Percentiles rank a stretch among this genome's conserved stretches.
Evolutionary conservation across 306 rosid species (phyloP).

Genomic region (Hippophae gyantsensis): DNA sequence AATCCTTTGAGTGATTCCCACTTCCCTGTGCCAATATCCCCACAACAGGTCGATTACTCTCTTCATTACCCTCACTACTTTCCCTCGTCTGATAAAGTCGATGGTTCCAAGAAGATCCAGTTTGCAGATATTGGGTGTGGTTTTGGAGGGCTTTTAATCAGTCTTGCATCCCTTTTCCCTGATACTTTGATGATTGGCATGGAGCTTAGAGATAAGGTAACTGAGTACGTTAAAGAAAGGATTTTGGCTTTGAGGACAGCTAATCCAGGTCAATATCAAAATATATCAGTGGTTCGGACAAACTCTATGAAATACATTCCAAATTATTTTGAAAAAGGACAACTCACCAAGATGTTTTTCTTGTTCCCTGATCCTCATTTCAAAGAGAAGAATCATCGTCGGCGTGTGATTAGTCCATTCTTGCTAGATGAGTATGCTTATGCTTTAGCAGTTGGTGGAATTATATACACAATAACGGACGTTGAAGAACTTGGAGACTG

Average conservation of each 20-base stretch:
- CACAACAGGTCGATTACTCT: conserved; percentile 61
- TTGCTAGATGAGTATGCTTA: conserved; percentile 90
- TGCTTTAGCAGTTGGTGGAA: conserved; percentile 63
- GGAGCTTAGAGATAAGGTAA: conserved; percentile 93
- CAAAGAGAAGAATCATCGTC: conserved; percentile 95
- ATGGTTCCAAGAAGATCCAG: conserved; percentile 43
- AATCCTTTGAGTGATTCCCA: conserved; percentile 96
- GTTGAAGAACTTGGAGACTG: conserved; percentile 97
- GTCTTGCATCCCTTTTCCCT: conserved; percentile 80
- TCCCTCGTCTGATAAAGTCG: conserved; percentile 36
- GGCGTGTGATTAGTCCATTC: conserved; percentile 75
- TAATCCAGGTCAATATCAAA: conserved; percentile 77
- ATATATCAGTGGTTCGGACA: conserved; percentile 76
- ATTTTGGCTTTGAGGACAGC: conserved; percentile 59
- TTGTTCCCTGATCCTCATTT: conserved; percentile 98
- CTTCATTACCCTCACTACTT: conserved; percentile 63
- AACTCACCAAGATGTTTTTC: conserved; percentile 86
- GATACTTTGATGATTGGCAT: conserved; percentile 85
- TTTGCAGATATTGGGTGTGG: conserved; percentile 98
- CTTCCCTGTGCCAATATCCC: conserved; percentile 78
- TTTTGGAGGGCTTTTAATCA: conserved; percentile 86
- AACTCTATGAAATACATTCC: conserved; percentile 98
- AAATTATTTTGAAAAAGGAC: conserved; percentile 78
- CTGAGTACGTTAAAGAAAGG: conserved; percentile 90
- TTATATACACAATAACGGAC: conserved; percentile 85